These are phyloP conservation scores for Plasmodium sp. DNA, from an alignment of 169 alveolate species.

Conservation along the genomic window DNA sequence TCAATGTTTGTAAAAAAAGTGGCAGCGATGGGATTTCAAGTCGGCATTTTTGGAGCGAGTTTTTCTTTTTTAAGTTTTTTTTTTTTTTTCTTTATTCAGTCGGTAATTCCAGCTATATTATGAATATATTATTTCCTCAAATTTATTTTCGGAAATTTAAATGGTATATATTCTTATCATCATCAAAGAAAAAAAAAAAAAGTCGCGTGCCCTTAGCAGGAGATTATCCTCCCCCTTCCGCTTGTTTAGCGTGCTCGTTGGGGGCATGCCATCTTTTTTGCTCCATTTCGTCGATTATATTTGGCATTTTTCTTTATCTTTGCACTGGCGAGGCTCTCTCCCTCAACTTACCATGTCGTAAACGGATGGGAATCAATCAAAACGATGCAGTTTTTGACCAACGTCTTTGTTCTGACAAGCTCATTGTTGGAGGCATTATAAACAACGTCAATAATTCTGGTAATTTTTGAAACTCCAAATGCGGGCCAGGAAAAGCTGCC, in stretches of 20 bases:
- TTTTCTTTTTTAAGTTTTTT: neutral
- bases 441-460: constrained; percentile 98
- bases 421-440: constrained; percentile 99
- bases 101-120: constrained; percentile 77
- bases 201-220: neutral
- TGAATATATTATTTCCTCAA: constrained; percentile 27
- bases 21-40: neutral
- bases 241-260: neutral
- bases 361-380: constrained; percentile 99
- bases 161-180: constrained; percentile 43
- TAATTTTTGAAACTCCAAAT: constrained; percentile 90
- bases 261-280: neutral
- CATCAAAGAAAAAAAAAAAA: constrained; percentile 23
- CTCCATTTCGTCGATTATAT: neutral
- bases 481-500: constrained; percentile 99
- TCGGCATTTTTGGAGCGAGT: neutral
- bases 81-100: constrained; percentile 31
- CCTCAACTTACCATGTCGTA: constrained; percentile 91
- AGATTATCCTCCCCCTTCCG: no score
- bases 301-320: neutral
- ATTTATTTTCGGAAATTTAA: constrained; percentile 15
- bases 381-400: constrained; percentile 98
- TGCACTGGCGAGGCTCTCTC: neutral
- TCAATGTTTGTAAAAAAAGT: neutral
- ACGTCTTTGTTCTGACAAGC: constrained; percentile 98